Conservation (phyloP, 2,329 filamentous ascomycete genomes). For the Phoma sp. region DNA sequence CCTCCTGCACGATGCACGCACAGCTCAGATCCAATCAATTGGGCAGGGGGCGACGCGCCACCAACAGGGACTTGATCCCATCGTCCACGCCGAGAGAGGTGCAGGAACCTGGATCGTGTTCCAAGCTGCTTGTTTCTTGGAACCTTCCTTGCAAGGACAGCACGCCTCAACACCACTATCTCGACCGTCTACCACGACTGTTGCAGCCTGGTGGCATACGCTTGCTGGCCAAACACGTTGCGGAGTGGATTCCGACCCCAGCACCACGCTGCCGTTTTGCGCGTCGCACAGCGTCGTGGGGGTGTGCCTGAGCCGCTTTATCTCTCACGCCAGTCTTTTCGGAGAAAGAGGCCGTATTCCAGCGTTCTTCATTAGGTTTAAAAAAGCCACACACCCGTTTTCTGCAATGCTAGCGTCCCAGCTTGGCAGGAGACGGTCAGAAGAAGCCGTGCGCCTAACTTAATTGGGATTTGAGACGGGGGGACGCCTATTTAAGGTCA, state of each 20-base stretch:
- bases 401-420: not conserved
- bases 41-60: not conserved
- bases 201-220: not conserved
- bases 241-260: conserved; percentile 4
- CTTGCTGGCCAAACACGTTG: conserved; percentile 10
- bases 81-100: not conserved
- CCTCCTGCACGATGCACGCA: not conserved
- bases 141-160: not conserved
- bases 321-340: not conserved
- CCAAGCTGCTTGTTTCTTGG: not conserved
- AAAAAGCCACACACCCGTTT: conserved; percentile 1
- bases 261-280: conserved; percentile 7
- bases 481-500: conserved; percentile 12
- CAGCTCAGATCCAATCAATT: not conserved
- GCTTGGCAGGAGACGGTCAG: not conserved
- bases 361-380: not conserved
- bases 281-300: not conserved
- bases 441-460: not conserved
- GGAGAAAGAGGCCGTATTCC: conserved; percentile 7
- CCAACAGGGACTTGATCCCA: not conserved
- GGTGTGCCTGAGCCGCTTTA: not conserved
- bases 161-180: not conserved
- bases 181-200: too few relatives aligned
- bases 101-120: not conserved
- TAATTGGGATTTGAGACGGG: not conserved